Evolutionary conservation across 192 early-diverging fungal species (phyloP).

Genomic region (Backusella mclennaniae): DNA sequence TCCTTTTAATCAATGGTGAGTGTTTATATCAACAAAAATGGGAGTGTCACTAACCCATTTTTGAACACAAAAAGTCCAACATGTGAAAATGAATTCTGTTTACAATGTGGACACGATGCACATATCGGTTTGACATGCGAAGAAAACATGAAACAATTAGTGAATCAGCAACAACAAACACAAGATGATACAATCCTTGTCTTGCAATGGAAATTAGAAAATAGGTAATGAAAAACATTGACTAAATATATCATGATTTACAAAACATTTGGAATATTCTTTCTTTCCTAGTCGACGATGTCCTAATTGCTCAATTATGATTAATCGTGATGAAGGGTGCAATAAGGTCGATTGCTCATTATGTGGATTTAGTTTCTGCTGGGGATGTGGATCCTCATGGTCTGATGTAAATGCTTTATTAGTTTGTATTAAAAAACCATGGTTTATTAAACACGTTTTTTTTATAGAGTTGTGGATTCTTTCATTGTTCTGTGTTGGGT

Average conservation of each 20-base stretch:
- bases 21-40: not conserved
- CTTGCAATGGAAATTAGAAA: constrained; percentile 35
- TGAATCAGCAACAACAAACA: constrained; percentile 1
- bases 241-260: not conserved
- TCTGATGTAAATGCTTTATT: constrained; percentile 26
- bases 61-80: constrained; percentile 16
- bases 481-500: constrained; percentile 41
- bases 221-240: constrained; percentile 30
- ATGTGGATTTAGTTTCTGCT: constrained; percentile 67
- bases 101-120: constrained; percentile 49
- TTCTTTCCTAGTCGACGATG: constrained; percentile 49
- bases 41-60: constrained; percentile 11
- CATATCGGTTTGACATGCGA: constrained; percentile 43
- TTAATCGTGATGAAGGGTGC: constrained; percentile 69
- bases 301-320: constrained; percentile 63
- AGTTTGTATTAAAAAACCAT: not conserved
- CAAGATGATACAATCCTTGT: constrained; percentile 16
- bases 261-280: not conserved
- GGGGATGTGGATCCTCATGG: constrained; percentile 59
- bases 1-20: constrained; percentile 49
- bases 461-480: constrained; percentile 53
- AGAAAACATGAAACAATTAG: constrained; percentile 42
- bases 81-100: constrained; percentile 43
- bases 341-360: constrained; percentile 68
- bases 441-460: not conserved